phyloP scores from a whole-genome alignment of 257 asterid genomes.

The Penstemon eatonii region DNA sequence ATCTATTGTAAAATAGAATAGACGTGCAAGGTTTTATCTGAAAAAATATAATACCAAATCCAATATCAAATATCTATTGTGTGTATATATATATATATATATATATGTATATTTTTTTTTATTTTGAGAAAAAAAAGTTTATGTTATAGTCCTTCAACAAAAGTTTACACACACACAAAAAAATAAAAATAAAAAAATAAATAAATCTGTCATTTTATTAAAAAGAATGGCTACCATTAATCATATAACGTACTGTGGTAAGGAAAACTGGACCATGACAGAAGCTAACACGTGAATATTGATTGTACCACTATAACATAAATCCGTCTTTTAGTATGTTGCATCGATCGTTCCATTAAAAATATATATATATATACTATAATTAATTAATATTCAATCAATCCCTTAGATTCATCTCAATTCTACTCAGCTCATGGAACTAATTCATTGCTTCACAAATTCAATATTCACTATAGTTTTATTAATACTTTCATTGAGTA shows the following conservation, averaged over 20 bases:
- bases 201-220: no score
- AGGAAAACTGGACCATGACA: not conserved
- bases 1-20: not conserved
- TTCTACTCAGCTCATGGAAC: conserved; percentile 21
- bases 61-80: no score
- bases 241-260: not conserved
- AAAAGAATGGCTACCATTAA: no score
- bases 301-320: conserved; percentile 17
- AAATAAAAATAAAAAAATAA: no score
- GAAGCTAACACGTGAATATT: conserved; percentile 25
- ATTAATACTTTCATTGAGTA: conserved; percentile 8
- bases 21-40: not conserved
- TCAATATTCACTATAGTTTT: conserved; percentile 3
- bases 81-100: no score
- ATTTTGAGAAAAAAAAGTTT: no score
- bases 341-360: not conserved
- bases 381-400: no score
- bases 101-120: no score
- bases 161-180: no score
- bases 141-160: no score
- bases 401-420: not conserved
- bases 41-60: not conserved
- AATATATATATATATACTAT: not conserved
- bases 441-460: not conserved
- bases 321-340: conserved; percentile 21